Evolutionary conservation across 2,329 filamentous ascomycete genomes (phyloP), one percentile per base, ranked within the genome.

Genomic region (Epichloe gansuensis): DNA sequence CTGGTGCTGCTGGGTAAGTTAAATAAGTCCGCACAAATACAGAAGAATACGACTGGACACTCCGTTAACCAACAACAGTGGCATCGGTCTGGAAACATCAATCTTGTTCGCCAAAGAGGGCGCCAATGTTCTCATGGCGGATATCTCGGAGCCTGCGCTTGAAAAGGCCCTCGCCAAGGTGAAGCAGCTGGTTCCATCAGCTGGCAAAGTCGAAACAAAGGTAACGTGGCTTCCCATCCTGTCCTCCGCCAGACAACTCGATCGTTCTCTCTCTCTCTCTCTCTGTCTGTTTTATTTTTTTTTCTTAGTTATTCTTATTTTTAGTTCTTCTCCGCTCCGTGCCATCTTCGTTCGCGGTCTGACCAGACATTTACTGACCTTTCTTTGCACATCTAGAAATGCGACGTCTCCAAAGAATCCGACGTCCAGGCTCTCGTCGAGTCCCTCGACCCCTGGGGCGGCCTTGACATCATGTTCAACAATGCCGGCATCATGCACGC

Each of bases 401-500:
- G 82, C 70, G 90, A 96, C 65, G 91, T 96, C 52, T 90, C 88
- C 67, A 91, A 90, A 63, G 91, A 96, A 68, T 69, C 78, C 55
- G 80, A 93, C 53, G 82, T 96, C 35, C 73, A 89, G 63, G 81
- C 82, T 52, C 81, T 86, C 66, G 76, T 95, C 50, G 85, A 87
- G 60, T 72, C 78, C 9, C 72, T 91, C 54, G 91, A 96, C 69
- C 66, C 80, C 53, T 94, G 88, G 86, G 91, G 91, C 64, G 91
- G 91, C 45, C 71, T 93, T 3, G 91, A 96, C 67, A 76, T 95
- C 65, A 88, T 95, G 62, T 96, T 95, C 82, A 96, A 96, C 81
- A 96, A 96, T 68, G 91, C 91, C 25, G 91, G 91, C 52, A 96
- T 96, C 69, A 96, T 96, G 91, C 91, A 95, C 72, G 83, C 82